A percentile compares a stretch with the other conserved stretches of the same genome.
These are phyloP conservation scores for Fusarium duplospermum DNA, from an alignment of 2,329 filamentous ascomycete species.

Conservation along the genomic window DNA sequence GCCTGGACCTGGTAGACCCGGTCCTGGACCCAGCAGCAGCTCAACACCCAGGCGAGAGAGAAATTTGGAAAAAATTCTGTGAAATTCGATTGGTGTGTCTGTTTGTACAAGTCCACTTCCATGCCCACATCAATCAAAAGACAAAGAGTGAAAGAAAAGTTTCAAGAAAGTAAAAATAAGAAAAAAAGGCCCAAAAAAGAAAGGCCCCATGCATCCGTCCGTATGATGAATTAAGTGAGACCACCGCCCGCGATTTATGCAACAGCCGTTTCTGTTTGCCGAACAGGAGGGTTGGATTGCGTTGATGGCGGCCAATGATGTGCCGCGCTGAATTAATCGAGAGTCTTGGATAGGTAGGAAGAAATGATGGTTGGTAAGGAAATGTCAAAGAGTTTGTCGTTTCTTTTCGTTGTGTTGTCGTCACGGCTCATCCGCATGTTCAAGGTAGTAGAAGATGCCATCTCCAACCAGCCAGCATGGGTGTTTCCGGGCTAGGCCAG, in stretches of 20 bases:
- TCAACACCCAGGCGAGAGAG: conserved; percentile 16
- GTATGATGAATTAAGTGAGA: conserved; percentile 5
- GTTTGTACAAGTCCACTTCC: conserved; percentile 44
- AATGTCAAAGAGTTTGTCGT: conserved; percentile 7
- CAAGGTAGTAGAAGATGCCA: not conserved
- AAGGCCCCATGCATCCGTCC: conserved; percentile 8
- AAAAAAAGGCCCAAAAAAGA: conserved; percentile 1
- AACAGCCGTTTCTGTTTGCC: conserved; percentile 9
- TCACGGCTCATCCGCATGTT: conserved; percentile 23
- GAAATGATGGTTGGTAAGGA: conserved; percentile 10
- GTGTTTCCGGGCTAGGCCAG: conserved; percentile 6
- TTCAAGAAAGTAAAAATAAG: conserved; percentile 3
- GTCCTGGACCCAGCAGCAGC: conserved; percentile 1
- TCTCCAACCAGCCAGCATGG: conserved; percentile 5
- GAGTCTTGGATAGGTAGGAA: conserved; percentile 17
- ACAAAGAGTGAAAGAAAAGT: conserved; percentile 14
- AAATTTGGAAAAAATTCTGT: conserved; percentile 29
- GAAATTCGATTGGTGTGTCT: conserved; percentile 47
- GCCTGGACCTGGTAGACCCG: conserved; percentile 16
- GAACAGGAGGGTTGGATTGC: conserved; percentile 1
- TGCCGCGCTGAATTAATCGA: conserved; percentile 23
- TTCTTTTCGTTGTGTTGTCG: conserved; percentile 24
- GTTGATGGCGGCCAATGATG: conserved; percentile 4
- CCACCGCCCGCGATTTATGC: conserved; percentile 18
- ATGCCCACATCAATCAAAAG: conserved; percentile 42